Percentiles rank a stretch among this genome's conserved stretches.
Conservation (phyloP, 1,284 basidiomycete species). For the Prillingera fragicola region DNA sequence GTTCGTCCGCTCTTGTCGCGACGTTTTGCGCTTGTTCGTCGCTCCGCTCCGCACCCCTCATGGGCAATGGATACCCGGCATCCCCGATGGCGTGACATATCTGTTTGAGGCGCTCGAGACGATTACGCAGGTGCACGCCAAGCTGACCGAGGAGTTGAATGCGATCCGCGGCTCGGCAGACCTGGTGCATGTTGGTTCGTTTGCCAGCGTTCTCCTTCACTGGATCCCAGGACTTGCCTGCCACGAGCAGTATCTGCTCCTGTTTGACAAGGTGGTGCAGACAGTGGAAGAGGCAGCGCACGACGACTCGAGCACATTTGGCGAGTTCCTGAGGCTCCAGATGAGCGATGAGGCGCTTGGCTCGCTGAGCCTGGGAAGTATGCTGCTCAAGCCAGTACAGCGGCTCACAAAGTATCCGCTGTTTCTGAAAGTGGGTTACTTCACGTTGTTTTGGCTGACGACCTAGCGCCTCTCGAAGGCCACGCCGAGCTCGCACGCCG, state of each 20-base stretch:
- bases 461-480: slow-evolving; percentile 58
- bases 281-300: slow-evolving; percentile 56
- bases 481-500: slow-evolving; percentile 64
- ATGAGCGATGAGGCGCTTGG: slow-evolving; percentile 63
- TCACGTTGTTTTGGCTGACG: slow-evolving; percentile 6
- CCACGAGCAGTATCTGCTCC: slow-evolving; percentile 77
- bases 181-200: slow-evolving; percentile 47
- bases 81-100: slow-evolving; percentile 62
- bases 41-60: slow-evolving; percentile 63
- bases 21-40: slow-evolving; percentile 64
- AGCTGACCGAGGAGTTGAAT: slow-evolving; percentile 56
- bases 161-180: slow-evolving; percentile 33
- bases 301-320: slow-evolving; percentile 62
- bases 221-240: slow-evolving; percentile 66
- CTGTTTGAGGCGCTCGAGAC: slow-evolving; percentile 81
- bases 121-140: slow-evolving; percentile 67
- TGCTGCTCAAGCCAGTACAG: slow-evolving; percentile 69
- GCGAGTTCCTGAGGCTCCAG: slow-evolving; percentile 74
- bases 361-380: slow-evolving; percentile 58
- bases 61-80: slow-evolving; percentile 70
- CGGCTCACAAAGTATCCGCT: slow-evolving; percentile 66
- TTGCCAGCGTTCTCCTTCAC: slow-evolving; percentile 57
- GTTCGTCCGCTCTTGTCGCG: slow-evolving; percentile 62
- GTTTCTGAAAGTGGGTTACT: slow-evolving; percentile 63
- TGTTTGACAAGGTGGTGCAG: slow-evolving; percentile 59